Base-by-base conservation (phyloP, 164 flowering plant genomes). In the Stephania japonica region DNA sequence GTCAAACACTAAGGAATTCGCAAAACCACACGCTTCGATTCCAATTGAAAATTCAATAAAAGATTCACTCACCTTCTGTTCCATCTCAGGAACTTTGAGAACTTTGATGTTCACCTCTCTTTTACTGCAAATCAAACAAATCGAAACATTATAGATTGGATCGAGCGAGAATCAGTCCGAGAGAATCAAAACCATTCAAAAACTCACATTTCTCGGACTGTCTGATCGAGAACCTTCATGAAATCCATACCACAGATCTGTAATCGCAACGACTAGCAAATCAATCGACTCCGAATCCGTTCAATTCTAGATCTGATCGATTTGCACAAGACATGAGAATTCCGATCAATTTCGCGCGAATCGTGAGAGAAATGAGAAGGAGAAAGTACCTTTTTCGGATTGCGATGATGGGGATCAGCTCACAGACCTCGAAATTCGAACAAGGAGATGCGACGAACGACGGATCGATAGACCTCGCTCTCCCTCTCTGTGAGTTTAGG, bases 191-290 rank as follows among this genome's bases (percentile, higher is more conserved):
- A 18, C 13, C 10, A 12, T 44, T 53, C 1, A 27, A 21, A 5
- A 77, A 59, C 92, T 84, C 78, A 95, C 99, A 95, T 93, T 85
- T 93, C 99, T 42, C 98, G 87, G 19, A 95, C 96, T 5, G 99
- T 86, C 77, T 95, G 98, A 85, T 95, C 99, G 81, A 95, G 56
- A 38, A 88, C 99, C 87, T 95, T 95, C 97, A 95, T 93, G 89
- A 95, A 95, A 88, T 94, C 99, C 99, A 94, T 94, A 73, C 75
- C 81, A 62, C 67, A 72, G 73, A 83, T 86, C 87, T 79, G 80
- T 77, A 75, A 49, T 3, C 16, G 10, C 9, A 69, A 32, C 24
- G 11, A 47, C 3, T 24, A 11, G 8, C 9, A 49, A 42, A 41
- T 13, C 38, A 41, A 64, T 10, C 16, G 12, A 24, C 24, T 42